Evolutionary conservation across 164 flowering plant species (phyloP).

Genomic region (Tetrastigma voinierianum): DNA sequence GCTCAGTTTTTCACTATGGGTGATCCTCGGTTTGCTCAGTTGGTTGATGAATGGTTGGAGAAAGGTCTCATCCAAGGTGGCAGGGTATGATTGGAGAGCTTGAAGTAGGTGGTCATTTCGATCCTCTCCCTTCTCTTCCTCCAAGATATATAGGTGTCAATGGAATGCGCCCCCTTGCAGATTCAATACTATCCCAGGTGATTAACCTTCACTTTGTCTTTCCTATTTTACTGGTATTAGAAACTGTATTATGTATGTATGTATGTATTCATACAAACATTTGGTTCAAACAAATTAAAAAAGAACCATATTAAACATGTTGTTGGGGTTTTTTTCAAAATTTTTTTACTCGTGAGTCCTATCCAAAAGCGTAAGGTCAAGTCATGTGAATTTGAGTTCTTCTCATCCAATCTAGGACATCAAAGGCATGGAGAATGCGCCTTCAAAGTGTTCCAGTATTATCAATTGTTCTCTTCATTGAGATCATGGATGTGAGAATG

Average conservation of each 20-base stretch:
- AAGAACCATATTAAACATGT: not conserved
- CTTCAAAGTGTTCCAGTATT: too few relatives aligned
- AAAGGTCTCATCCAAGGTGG: conserved; percentile 72
- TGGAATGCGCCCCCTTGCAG: conserved; percentile 95
- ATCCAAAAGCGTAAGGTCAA: too few relatives aligned
- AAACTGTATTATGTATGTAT: too few relatives aligned
- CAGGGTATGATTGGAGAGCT: conserved; percentile 79
- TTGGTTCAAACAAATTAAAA: not conserved
- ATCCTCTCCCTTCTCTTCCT: conserved; percentile 42
- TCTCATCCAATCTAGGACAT: too few relatives aligned
- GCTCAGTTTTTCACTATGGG: conserved; percentile 89
- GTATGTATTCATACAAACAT: too few relatives aligned
- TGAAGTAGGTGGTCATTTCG: conserved; percentile 69
- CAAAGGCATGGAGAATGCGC: too few relatives aligned
- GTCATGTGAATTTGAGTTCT: too few relatives aligned
- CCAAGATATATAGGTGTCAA: conserved; percentile 73
- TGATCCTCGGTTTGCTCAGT: conserved; percentile 60
- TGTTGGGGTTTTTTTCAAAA: too few relatives aligned
- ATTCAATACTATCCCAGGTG: conserved; percentile 77
- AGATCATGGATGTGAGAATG: too few relatives aligned
- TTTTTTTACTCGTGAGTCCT: too few relatives aligned
- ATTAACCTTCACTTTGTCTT: not conserved
- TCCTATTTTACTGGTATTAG: conserved; percentile 1
- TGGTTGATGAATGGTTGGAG: conserved; percentile 74
- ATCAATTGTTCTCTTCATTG: too few relatives aligned